Percentiles rank a stretch among this genome's conserved stretches.
These are phyloP conservation scores for Rhodocollybia butyracea DNA, from an alignment of 768 basidiomycete genomes.

Conservation along the genomic window DNA sequence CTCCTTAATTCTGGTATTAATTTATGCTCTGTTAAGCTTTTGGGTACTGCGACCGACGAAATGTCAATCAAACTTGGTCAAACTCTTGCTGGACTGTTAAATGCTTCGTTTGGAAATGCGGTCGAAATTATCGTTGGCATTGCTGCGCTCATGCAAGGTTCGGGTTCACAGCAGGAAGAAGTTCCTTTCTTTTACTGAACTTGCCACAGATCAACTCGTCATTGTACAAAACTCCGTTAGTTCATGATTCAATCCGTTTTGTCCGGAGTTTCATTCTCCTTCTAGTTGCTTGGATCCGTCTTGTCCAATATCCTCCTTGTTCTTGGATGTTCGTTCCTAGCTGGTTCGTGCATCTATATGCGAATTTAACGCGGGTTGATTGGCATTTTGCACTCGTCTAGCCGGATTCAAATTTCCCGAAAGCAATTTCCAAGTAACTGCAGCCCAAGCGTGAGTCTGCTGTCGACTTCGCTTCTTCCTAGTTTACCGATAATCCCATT, in stretches of 20 bases:
- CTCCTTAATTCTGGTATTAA: neutral
- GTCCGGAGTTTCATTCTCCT: neutral
- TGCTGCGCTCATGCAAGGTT: conserved; percentile 78
- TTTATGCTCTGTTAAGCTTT: conserved; percentile 40
- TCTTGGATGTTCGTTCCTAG: conserved; percentile 87
- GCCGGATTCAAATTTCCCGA: conserved; percentile 67
- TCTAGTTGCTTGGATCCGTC: conserved; percentile 85
- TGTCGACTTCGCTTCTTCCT: neutral
- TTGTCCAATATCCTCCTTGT: conserved; percentile 89
- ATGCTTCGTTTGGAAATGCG: conserved; percentile 81
- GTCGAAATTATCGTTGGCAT: conserved; percentile 90
- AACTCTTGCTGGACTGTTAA: conserved; percentile 82
- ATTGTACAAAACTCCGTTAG: conserved; percentile 87
- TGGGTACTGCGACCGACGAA: conserved; percentile 82
- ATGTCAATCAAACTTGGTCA: conserved; percentile 76
- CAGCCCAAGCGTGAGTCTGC: conserved; percentile 75
- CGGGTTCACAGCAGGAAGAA: conserved; percentile 6
- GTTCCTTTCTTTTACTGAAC: conserved; percentile 6
- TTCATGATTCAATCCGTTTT: neutral
- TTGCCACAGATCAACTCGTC: conserved; percentile 62
- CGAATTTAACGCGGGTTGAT: neutral
- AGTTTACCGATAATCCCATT: neutral
- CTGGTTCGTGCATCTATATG: conserved; percentile 41
- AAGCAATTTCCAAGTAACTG: conserved; percentile 75
- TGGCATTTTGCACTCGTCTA: conserved; percentile 15